A percentile compares a stretch with the other conserved stretches of the same genome.
phyloP scores from a whole-genome alignment of 192 early-diverging fungal species.

The Podila minutissima region DNA sequence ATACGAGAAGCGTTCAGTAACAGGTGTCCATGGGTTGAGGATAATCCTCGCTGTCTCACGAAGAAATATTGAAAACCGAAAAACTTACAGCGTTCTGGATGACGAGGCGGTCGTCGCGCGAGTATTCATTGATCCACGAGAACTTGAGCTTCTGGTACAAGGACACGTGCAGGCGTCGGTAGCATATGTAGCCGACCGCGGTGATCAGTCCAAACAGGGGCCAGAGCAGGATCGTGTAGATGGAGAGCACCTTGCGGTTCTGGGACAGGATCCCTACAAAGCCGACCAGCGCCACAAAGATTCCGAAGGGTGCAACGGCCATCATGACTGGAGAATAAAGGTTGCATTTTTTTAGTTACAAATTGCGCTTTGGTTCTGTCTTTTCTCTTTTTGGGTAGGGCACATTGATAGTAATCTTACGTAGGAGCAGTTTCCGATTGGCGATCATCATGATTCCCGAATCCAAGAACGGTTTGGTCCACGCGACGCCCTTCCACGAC shows the following conservation, averaged over 20 bases:
- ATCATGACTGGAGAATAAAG: slow-evolving; percentile 34
- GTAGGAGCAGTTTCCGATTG: slow-evolving; percentile 12
- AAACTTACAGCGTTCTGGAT: slow-evolving; percentile 47
- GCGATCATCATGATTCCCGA: slow-evolving; percentile 47
- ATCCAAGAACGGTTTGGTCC: slow-evolving; percentile 32
- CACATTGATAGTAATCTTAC: slow-evolving; percentile 10
- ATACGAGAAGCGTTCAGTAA: background rate
- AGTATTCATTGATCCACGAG: slow-evolving; percentile 44
- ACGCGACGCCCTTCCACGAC: slow-evolving; percentile 30
- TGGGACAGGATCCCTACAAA: slow-evolving; percentile 60
- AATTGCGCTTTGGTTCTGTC: background rate
- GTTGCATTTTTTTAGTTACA: background rate
- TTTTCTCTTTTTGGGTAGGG: background rate
- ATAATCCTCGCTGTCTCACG: too few relatives aligned
- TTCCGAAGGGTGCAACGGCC: slow-evolving; percentile 36
- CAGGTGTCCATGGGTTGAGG: background rate
- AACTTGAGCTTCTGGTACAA: slow-evolving; percentile 42
- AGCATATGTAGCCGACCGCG: slow-evolving; percentile 57
- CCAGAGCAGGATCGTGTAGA: slow-evolving; percentile 60
- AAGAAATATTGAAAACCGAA: background rate
- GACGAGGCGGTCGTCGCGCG: slow-evolving; percentile 38
- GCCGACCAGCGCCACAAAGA: slow-evolving; percentile 52
- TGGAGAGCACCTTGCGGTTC: slow-evolving; percentile 50
- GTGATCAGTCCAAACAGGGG: slow-evolving; percentile 57
- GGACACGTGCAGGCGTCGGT: slow-evolving; percentile 24